These are phyloP conservation scores for Zasmidium angulare DNA, from an alignment of 2,329 filamentous ascomycete genomes.

Conservation along the genomic window DNA sequence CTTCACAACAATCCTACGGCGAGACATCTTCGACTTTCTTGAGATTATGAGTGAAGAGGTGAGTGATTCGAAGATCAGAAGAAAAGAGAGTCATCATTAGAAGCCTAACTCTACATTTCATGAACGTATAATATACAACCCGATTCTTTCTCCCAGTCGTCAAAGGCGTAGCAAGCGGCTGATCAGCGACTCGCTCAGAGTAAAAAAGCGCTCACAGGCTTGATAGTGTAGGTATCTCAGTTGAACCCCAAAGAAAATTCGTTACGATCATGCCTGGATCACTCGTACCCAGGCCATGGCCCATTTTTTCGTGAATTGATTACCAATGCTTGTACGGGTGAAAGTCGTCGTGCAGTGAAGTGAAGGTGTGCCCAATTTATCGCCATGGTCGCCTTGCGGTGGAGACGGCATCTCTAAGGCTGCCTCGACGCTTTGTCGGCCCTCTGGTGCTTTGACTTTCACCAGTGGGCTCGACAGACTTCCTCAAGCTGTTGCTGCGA, in stretches of 20 bases:
- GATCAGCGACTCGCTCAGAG: neutral
- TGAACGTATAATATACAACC: neutral
- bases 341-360: neutral
- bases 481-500: conserved; percentile 21
- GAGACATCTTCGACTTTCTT: neutral
- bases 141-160: neutral
- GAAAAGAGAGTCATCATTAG: neutral
- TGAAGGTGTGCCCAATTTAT: conserved; percentile 3
- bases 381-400: conserved; percentile 22
- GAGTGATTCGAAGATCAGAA: too few relatives aligned
- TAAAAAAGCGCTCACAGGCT: neutral
- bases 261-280: neutral
- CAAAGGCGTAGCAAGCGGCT: neutral
- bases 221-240: neutral
- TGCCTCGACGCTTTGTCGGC: conserved; percentile 21
- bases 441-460: neutral
- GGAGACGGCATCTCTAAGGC: conserved; percentile 25
- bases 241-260: neutral
- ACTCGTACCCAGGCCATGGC: neutral
- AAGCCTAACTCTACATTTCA: neutral
- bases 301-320: neutral
- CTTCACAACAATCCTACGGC: too few relatives aligned
- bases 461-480: neutral
- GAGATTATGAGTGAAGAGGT: neutral
- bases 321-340: neutral